A percentile compares a stretch with the other conserved stretches of the same genome.
Evolutionary conservation across 441 rosid genomes (phyloP).

Genomic region (Adansonia rubrostipa): DNA sequence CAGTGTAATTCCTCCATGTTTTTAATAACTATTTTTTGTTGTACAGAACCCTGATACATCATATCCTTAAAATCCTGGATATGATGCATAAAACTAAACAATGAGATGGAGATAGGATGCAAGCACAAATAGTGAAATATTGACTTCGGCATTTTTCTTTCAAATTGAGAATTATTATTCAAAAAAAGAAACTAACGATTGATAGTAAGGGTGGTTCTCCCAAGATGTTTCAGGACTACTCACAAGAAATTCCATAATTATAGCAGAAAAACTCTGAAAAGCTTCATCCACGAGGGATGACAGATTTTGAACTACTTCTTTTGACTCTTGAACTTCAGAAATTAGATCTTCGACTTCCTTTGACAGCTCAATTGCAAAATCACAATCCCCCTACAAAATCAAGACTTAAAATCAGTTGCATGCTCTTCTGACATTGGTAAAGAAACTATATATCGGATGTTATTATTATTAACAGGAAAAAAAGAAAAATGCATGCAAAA

Average conservation of each 20-base stretch:
- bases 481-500: conserved; percentile 24
- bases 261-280: conserved; percentile 56
- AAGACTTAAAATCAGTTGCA: conserved; percentile 34
- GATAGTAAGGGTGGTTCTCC: conserved; percentile 5
- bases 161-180: conserved; percentile 17
- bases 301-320: conserved; percentile 49
- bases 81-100: conserved; percentile 23
- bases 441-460: conserved; percentile 22
- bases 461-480: not conserved
- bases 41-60: conserved; percentile 47
- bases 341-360: conserved; percentile 59
- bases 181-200: not conserved
- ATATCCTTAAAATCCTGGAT: conserved; percentile 67
- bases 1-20: conserved; percentile 47
- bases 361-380: conserved; percentile 48
- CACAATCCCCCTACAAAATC: conserved; percentile 44
- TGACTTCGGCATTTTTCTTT: not conserved
- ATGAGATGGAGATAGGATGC: conserved; percentile 7
- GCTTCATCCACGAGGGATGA: conserved; percentile 61
- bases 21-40: conserved; percentile 52
- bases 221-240: conserved; percentile 39
- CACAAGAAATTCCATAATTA: conserved; percentile 54
- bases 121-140: conserved; percentile 5
- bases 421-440: conserved; percentile 14
- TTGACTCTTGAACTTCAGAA: conserved; percentile 57